Evolutionary conservation across 2,329 filamentous ascomycete species (phyloP).

Genomic region (Neocucurbitaria cava): DNA sequence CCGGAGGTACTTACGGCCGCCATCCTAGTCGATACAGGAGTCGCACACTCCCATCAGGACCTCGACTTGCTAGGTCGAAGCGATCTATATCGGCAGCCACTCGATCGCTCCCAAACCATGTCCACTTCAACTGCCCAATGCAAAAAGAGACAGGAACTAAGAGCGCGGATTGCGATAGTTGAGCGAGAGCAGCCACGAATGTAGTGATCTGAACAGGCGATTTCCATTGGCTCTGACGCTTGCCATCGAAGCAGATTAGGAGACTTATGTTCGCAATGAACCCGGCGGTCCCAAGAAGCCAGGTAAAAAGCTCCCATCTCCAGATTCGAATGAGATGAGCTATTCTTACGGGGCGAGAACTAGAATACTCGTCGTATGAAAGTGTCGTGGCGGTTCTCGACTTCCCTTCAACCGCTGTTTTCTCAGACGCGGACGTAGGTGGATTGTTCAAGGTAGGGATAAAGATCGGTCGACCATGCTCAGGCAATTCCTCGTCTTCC

Average conservation of each 20-base stretch:
- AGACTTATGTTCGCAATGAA: background rate
- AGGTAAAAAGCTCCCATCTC: conserved; percentile 4
- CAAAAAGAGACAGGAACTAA: conserved; percentile 7
- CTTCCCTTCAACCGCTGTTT: background rate
- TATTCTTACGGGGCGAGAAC: conserved; percentile 36
- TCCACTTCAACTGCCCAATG: conserved; percentile 15
- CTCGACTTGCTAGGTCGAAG: conserved; percentile 16
- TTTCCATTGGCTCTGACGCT: conserved; percentile 1
- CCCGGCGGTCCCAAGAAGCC: background rate
- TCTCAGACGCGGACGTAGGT: background rate
- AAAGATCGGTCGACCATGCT: background rate
- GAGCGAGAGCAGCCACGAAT: conserved; percentile 8
- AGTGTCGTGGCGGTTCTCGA: background rate
- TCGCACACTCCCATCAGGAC: conserved; percentile 12
- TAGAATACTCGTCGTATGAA: conserved; percentile 8
- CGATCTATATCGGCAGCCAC: conserved; percentile 6
- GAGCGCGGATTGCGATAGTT: conserved; percentile 8
- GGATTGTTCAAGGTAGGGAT: background rate
- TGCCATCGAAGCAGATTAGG: background rate
- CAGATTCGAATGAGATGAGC: conserved; percentile 23
- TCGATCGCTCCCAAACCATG: background rate
- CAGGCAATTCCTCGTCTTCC: background rate
- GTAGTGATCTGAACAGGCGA: background rate
- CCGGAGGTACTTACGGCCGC: background rate
- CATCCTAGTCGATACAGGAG: conserved; percentile 4